Conservation (phyloP, 352 stramenopile species). For the Pythium angustatum region DNA sequence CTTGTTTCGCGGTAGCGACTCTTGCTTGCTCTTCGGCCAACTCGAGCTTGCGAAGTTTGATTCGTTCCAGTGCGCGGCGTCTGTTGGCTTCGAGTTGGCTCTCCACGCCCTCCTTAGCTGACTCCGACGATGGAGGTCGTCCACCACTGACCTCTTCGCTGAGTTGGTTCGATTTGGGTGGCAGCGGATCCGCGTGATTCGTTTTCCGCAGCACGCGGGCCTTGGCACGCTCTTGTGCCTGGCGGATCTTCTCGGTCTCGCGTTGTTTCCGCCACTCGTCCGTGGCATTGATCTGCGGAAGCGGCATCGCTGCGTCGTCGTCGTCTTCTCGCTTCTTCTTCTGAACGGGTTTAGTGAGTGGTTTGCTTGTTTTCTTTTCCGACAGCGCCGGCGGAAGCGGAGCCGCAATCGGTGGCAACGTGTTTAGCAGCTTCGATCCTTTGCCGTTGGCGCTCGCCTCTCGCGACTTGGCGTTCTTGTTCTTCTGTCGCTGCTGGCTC, state of each 20-base stretch:
- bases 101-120: conserved; percentile 29
- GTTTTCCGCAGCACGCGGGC: conserved; percentile 42
- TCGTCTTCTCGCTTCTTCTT: conserved; percentile 13
- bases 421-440: neutral
- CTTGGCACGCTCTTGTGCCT: conserved; percentile 59
- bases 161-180: conserved; percentile 25
- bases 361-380: conserved; percentile 3
- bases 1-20: conserved; percentile 4
- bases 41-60: conserved; percentile 34
- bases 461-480: neutral
- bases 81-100: conserved; percentile 41
- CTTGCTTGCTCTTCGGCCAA: conserved; percentile 1
- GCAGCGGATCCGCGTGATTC: conserved; percentile 44
- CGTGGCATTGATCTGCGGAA: conserved; percentile 32
- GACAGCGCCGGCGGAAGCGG: neutral
- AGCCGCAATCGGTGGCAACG: conserved; percentile 4
- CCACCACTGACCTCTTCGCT: neutral
- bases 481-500: neutral
- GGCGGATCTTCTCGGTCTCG: conserved; percentile 45
- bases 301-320: conserved; percentile 13
- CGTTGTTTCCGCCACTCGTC: conserved; percentile 38
- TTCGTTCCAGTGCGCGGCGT: conserved; percentile 45
- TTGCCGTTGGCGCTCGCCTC: neutral
- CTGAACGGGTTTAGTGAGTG: neutral
- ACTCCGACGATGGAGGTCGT: neutral